phyloP scores from a whole-genome alignment of 345 rosid genomes.

The Laguncularia racemosa region DNA sequence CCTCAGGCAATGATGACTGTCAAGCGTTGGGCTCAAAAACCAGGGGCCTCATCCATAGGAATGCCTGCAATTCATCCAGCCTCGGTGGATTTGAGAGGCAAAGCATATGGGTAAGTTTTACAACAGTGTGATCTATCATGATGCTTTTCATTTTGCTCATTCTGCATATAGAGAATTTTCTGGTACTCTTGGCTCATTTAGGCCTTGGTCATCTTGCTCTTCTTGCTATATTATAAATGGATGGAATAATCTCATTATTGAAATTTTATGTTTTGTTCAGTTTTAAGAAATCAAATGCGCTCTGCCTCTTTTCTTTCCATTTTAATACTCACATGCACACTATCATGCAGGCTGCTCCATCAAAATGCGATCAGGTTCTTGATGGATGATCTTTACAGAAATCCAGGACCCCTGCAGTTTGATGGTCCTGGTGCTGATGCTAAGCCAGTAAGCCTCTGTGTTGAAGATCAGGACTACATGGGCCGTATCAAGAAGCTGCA shows the following conservation, averaged over 20 bases:
- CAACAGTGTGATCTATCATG: too few species aligned
- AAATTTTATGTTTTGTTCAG: too few species aligned
- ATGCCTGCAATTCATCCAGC: conserved; percentile 95
- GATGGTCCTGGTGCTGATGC: conserved; percentile 98
- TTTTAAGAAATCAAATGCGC: too few species aligned
- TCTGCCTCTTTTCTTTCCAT: too few species aligned
- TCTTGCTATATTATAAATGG: too few species aligned
- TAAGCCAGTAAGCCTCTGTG: conserved; percentile 70
- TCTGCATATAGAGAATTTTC: too few species aligned
- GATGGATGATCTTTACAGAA: conserved; percentile 89
- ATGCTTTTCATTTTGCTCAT: too few species aligned
- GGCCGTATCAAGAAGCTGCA: conserved; percentile 90
- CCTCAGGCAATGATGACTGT: conserved; percentile 90
- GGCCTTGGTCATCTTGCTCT: too few species aligned
- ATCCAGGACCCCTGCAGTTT: conserved; percentile 94
- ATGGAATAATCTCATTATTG: too few species aligned
- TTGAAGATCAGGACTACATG: conserved; percentile 99
- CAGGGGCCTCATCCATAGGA: conserved; percentile 65
- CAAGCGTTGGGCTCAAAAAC: conserved; percentile 83
- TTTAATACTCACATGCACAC: too few species aligned
- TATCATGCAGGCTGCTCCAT: conserved; percentile 58
- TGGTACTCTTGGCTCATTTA: too few species aligned
- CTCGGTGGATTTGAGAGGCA: conserved; percentile 90
- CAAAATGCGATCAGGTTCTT: conserved; percentile 67
- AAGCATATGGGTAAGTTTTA: conserved; percentile 77